Conservation (phyloP, 228 moss, liverwort and hornwort species). For the Sphagnum fallax region DNA sequence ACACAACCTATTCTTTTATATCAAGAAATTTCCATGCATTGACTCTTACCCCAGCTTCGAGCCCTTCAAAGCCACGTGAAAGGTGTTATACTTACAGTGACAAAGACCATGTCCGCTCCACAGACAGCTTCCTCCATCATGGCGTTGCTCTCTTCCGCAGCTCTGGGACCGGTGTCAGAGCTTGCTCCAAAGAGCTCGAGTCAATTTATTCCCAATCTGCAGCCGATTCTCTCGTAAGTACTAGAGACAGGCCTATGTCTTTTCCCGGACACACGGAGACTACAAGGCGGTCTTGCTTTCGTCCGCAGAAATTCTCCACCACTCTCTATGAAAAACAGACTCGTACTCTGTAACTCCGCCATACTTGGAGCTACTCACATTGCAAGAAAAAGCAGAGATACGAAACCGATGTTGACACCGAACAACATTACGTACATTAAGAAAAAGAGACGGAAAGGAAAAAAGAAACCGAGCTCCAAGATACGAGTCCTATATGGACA, state of each 20-base stretch:
- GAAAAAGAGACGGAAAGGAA: too few species aligned
- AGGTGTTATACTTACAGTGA: slow-evolving; percentile 22
- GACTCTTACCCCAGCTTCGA: neutral
- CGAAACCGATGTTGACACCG: too few species aligned
- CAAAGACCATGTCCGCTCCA: slow-evolving; percentile 58
- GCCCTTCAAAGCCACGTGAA: slow-evolving; percentile 1
- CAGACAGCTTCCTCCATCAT: slow-evolving; percentile 59
- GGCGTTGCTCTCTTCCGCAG: slow-evolving; percentile 51
- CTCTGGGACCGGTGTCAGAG: slow-evolving; percentile 69
- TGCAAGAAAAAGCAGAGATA: too few species aligned
- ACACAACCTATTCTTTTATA: neutral
- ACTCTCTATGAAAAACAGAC: slow-evolving; percentile 33
- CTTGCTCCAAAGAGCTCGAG: slow-evolving; percentile 91
- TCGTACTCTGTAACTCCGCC: slow-evolving; percentile 78
- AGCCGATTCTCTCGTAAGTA: slow-evolving; percentile 60
- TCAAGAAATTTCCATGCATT: neutral
- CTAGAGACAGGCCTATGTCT: slow-evolving; percentile 90
- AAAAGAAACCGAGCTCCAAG: too few species aligned
- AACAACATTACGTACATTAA: too few species aligned
- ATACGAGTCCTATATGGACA: too few species aligned
- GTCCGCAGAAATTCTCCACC: too few species aligned
- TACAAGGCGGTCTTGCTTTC: too few species aligned
- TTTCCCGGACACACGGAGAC: slow-evolving; percentile 21
- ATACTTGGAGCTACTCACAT: too few species aligned
- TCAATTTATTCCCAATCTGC: slow-evolving; percentile 94